Evolutionary conservation across 176 grass and related monocot species (phyloP).

Genomic region (Phyllostachys edulis): DNA sequence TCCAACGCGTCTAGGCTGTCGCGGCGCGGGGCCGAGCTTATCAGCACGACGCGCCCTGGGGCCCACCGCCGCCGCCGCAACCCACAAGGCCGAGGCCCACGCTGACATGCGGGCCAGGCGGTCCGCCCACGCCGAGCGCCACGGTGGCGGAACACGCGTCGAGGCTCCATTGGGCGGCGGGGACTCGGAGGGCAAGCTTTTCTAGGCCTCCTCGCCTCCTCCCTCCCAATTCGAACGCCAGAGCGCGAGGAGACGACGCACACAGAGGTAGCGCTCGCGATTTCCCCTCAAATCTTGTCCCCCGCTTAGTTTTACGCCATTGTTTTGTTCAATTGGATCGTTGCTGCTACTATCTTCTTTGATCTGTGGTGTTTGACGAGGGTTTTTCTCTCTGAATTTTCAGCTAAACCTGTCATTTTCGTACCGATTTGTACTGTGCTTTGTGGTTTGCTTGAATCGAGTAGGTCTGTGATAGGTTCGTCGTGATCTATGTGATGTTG

Average conservation of each 20-base stretch:
- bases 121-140: constrained; percentile 1
- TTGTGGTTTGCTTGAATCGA: neutral
- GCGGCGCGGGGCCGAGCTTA: constrained; percentile 32
- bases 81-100: neutral
- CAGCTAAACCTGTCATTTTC: neutral
- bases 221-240: constrained; percentile 15
- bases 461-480: neutral
- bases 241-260: constrained; percentile 31
- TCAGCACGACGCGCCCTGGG: neutral
- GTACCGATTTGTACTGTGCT: neutral
- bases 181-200: neutral
- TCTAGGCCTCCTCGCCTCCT: neutral
- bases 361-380: neutral
- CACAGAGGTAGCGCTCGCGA: constrained; percentile 29
- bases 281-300: neutral
- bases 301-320: neutral
- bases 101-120: constrained; percentile 22
- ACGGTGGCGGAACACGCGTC: constrained; percentile 29
- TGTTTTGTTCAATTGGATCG: neutral
- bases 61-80: neutral
- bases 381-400: neutral
- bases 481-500: neutral
- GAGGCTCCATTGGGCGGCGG: accelerated
- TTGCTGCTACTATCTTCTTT: neutral
- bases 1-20: constrained; percentile 40